Evolutionary conservation across 495 filamentous ascomycete species (phyloP), one percentile per base, ranked within the genome.

Genomic region (Aspergillus mulundensis): DNA sequence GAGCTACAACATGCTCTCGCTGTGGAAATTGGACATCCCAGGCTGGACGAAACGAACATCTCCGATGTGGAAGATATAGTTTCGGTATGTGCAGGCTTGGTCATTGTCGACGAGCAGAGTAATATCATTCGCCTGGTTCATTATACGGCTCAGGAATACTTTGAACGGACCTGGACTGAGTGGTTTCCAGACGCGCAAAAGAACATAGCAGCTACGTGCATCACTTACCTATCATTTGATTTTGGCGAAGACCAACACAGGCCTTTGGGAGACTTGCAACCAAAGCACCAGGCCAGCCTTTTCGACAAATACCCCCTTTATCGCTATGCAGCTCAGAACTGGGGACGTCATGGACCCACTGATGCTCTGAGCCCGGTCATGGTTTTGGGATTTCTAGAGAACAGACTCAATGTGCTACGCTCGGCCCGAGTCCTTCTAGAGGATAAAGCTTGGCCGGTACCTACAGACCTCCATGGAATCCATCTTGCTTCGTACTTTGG

Each of bases 1-100:
- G 78, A 85, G 54, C 62, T 86, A 5, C 70, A 69, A 20, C 67
- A 78, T 62, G 80, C 79, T 0, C 60, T 84, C 21, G 77, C 75
- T 0, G 64, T 81, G 1, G 62, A 77, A 38, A 1, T 54, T 0
- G 63, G 53, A 2, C 49, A 63, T 0, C 19, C 1, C 11, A 3
- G 24, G 0, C 18, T 51, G 10, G 49, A 51, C 1, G 19, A 39
- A 23, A 32, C 16, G 1, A 51, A 51, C 15, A 51, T 51, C 10
- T 47, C 62, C 3, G 64, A 66, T 11, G 50, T 58, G 2, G 60
- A 54, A 34, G 43, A 66, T 6, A 60, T 72, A 23, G 28, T 64
- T 1, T 59, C 60, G 38, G 62, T 70, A 14, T 75, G 72, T 36
- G 60, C 61, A 25, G 72, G 72, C 1, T 59, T 75, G 23, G 70